Evolutionary conservation across 2,329 filamentous ascomycete species (phyloP).

Genomic region (Colletotrichum cuscutae): DNA sequence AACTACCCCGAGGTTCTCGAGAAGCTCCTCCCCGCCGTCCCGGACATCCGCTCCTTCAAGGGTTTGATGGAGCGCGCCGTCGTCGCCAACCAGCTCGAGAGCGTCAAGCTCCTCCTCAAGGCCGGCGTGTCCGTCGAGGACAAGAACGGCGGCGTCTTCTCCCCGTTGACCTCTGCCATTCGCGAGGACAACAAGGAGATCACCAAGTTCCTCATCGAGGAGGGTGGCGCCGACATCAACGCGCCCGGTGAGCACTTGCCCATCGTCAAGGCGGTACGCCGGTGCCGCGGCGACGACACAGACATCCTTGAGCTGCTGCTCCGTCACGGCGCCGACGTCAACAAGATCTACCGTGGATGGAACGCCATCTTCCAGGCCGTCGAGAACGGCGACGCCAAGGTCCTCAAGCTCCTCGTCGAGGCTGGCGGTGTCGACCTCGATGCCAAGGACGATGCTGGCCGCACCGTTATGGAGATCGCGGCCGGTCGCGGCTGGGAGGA

Average conservation of each 20-base stretch:
- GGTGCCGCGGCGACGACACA: conserved; percentile 64
- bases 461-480: conserved; percentile 67
- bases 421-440: conserved; percentile 62
- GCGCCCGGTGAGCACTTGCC: conserved; percentile 76
- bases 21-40: conserved; percentile 65
- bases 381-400: conserved; percentile 68
- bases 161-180: conserved; percentile 73
- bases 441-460: conserved; percentile 63
- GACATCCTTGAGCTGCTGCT: conserved; percentile 72
- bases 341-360: conserved; percentile 74
- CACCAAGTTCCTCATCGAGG: conserved; percentile 68
- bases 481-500: conserved; percentile 68
- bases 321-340: conserved; percentile 72
- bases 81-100: conserved; percentile 73
- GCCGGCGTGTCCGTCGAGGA: conserved; percentile 76
- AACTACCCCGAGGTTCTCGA: conserved; percentile 68
- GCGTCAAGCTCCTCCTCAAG: conserved; percentile 71
- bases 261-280: conserved; percentile 74
- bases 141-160: conserved; percentile 79
- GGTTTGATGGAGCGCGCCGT: conserved; percentile 76
- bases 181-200: conserved; percentile 71
- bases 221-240: conserved; percentile 72
- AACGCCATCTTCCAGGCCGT: conserved; percentile 73
- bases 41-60: conserved; percentile 70
- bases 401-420: conserved; percentile 63